These are phyloP conservation scores for Monosporozyma aerobia DNA, from an alignment of 805 yeast genomes.

Conservation along the genomic window DNA sequence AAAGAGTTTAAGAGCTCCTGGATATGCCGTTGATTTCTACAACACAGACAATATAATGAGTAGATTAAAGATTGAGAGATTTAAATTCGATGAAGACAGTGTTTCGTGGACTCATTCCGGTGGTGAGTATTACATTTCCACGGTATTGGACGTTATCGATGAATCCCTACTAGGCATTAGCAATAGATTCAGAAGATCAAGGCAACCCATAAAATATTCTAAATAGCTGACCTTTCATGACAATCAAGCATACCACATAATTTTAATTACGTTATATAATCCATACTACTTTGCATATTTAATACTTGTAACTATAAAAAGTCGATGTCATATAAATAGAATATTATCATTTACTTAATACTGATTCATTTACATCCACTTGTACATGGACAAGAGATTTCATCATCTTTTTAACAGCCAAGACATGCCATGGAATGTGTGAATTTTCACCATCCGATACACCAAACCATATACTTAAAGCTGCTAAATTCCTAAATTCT, in stretches of 20 bases:
- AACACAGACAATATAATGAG: slow-evolving; percentile 51
- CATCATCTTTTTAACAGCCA: slow-evolving; percentile 55
- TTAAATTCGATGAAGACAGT: slow-evolving; percentile 54
- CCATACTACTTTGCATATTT: neutral
- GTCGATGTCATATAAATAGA: neutral
- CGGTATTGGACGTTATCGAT: slow-evolving; percentile 41
- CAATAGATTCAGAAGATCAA: slow-evolving; percentile 19
- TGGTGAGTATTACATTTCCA: slow-evolving; percentile 67
- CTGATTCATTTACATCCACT: slow-evolving; percentile 28
- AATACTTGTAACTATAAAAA: neutral
- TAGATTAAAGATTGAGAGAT: slow-evolving; percentile 52
- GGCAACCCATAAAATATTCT: slow-evolving; percentile 18
- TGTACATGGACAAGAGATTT: slow-evolving; percentile 49
- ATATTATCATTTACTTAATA: neutral
- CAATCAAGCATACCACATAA: neutral
- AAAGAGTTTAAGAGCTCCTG: slow-evolving; percentile 69
- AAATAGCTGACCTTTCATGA: slow-evolving; percentile 9
- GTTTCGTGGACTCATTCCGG: slow-evolving; percentile 86
- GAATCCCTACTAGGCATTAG: slow-evolving; percentile 21
- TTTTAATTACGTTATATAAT: neutral
- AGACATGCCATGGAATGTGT: slow-evolving; percentile 64
- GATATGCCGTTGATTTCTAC: slow-evolving; percentile 50
- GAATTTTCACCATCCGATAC: slow-evolving; percentile 29
- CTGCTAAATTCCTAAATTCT: slow-evolving; percentile 53
- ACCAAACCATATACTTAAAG: slow-evolving; percentile 32